Conservation (phyloP, 2,329 filamentous ascomycete genomes). For the Chaetomiaceae sp. region DNA sequence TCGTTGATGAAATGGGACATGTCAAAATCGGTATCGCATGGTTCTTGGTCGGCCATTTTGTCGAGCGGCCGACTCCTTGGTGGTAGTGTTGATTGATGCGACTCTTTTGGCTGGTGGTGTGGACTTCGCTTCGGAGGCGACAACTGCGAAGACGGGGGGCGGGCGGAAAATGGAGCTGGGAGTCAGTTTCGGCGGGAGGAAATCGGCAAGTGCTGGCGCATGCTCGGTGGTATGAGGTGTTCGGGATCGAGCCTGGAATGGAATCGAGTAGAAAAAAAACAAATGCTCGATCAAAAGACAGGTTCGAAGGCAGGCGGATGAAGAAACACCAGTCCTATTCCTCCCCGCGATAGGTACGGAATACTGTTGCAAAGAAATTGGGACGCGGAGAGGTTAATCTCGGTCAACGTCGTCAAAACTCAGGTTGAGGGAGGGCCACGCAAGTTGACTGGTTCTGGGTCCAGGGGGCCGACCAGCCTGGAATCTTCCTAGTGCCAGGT, state of each 20-base stretch:
- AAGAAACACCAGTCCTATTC: neutral
- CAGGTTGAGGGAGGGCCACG: slow-evolving; percentile 8
- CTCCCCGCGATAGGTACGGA: slow-evolving; percentile 11
- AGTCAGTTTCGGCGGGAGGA: neutral
- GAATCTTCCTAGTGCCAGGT: neutral
- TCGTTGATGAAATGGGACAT: slow-evolving; percentile 9
- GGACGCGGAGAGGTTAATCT: slow-evolving; percentile 1
- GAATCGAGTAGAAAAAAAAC: no score
- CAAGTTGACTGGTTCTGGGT: neutral
- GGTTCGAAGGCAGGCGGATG: neutral
- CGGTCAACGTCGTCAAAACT: slow-evolving; percentile 11
- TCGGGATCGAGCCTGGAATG: neutral
- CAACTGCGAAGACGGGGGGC: neutral
- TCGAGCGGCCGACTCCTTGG: neutral
- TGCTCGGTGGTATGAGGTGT: no score
- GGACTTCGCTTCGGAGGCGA: neutral
- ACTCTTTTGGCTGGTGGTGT: no score
- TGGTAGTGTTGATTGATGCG: slow-evolving; percentile 1
- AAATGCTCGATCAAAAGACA: neutral
- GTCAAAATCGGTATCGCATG: slow-evolving; percentile 14
- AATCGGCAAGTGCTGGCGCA: slow-evolving; percentile 1
- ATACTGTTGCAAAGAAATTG: slow-evolving; percentile 12
- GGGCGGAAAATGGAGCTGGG: neutral
- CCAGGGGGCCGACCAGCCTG: neutral
- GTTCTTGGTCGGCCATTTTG: slow-evolving; percentile 13